Conservation (phyloP, 345 rosid species). For the Orychophragmus violaceus region DNA sequence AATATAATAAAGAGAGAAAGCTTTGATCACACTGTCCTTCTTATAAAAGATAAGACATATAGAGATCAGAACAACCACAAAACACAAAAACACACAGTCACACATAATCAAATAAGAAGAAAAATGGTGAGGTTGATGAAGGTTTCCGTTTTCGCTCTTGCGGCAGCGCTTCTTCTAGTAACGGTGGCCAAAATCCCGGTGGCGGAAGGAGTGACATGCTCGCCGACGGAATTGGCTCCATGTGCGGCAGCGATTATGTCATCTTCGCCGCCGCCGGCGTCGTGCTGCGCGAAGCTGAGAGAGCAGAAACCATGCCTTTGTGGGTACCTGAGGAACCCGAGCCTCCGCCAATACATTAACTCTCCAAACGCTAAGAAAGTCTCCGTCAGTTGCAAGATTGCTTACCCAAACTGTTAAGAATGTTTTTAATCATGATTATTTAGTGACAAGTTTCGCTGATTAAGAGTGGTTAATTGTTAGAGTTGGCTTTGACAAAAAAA, state of each 20-base stretch:
- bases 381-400: conserved; percentile 33
- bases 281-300: conserved; percentile 54
- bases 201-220: conserved; percentile 52
- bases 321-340: conserved; percentile 48
- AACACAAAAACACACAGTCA: neutral
- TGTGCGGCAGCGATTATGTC: conserved; percentile 40
- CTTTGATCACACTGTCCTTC: neutral
- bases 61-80: neutral
- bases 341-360: conserved; percentile 33
- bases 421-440: neutral
- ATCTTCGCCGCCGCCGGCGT: conserved; percentile 30
- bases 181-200: neutral
- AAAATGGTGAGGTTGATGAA: conserved; percentile 18
- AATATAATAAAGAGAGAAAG: neutral
- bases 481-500: too few relatives aligned
- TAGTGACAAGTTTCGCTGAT: conserved; percentile 1
- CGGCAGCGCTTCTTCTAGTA: conserved; percentile 1
- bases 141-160: neutral
- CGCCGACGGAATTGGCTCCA: conserved; percentile 39
- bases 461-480: conserved; percentile 12
- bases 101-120: neutral
- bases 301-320: conserved; percentile 73
- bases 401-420: conserved; percentile 40
- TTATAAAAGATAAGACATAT: neutral
- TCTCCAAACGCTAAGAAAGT: conserved; percentile 46